Percentiles rank a stretch among this genome's conserved stretches.
Conservation (phyloP, 2,329 filamentous ascomycete genomes). For the Pleurostoma richardsiae region DNA sequence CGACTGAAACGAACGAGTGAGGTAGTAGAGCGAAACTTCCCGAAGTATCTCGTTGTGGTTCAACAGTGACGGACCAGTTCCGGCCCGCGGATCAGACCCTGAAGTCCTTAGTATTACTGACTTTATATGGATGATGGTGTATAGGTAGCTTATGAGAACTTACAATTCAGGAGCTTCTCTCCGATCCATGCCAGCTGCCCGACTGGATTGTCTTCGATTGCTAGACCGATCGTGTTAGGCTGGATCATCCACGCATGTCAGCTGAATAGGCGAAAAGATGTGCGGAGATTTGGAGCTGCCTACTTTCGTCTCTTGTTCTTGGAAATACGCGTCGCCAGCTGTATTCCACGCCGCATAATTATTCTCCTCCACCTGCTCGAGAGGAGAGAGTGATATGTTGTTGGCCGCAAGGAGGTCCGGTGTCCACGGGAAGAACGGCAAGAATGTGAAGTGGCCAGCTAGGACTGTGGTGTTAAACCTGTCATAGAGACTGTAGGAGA, state of each 20-base stretch:
- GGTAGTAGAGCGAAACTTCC: conserved; percentile 11
- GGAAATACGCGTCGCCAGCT: conserved; percentile 4
- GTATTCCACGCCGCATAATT: conserved; percentile 1
- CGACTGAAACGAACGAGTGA: conserved; percentile 13
- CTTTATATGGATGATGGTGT: not conserved
- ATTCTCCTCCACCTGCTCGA: not conserved
- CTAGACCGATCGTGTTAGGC: conserved; percentile 13
- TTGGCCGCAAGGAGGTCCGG: conserved; percentile 2
- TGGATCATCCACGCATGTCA: conserved; percentile 2
- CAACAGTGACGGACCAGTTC: conserved; percentile 9
- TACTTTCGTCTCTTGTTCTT: conserved; percentile 7
- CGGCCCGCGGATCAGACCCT: conserved; percentile 12
- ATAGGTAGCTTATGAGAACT: not conserved
- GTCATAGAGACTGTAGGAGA: conserved; percentile 6
- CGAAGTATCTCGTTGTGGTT: conserved; percentile 10
- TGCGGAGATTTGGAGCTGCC: not conserved
- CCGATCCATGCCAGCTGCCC: conserved; percentile 14
- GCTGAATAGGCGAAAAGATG: not conserved
- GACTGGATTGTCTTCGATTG: conserved; percentile 13
- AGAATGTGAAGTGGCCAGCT: conserved; percentile 5
- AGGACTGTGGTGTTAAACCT: conserved; percentile 4
- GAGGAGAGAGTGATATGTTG: conserved; percentile 1
- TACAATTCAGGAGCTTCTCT: conserved; percentile 5
- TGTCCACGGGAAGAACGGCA: conserved; percentile 5
- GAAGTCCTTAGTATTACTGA: not conserved